phyloP scores from a whole-genome alignment of 2,329 filamentous ascomycete species.

The Nothophaeocryptopus gaeumannii region DNA sequence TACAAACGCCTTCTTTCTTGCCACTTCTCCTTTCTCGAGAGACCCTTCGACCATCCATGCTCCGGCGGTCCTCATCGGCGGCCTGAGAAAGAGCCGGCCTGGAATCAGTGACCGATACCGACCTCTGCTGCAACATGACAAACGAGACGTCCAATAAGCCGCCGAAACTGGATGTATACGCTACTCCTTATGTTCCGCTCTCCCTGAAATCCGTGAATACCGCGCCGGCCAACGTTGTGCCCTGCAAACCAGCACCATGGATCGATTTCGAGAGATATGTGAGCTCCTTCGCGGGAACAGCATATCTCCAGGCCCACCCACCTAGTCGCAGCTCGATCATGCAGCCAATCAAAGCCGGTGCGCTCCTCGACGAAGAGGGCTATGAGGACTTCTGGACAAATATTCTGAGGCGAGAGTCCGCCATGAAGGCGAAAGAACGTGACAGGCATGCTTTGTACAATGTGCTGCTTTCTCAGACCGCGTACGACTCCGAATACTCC shows the following conservation, averaged over 20 bases:
- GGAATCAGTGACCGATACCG: slow-evolving; percentile 1
- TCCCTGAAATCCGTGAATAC: slow-evolving; percentile 17
- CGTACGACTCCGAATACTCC: slow-evolving; percentile 11
- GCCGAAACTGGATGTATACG: slow-evolving; percentile 24
- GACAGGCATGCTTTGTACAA: slow-evolving; percentile 25
- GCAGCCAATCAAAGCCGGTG: too few species aligned
- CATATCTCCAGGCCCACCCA: slow-evolving; percentile 1
- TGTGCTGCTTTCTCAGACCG: slow-evolving; percentile 3
- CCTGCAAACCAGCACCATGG: slow-evolving; percentile 12
- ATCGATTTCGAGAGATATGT: slow-evolving; percentile 16
- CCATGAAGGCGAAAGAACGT: slow-evolving; percentile 19
- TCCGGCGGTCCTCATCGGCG: too few species aligned
- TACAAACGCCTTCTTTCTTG: too few species aligned
- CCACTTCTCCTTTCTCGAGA: too few species aligned
- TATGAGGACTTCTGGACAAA: slow-evolving; percentile 1
- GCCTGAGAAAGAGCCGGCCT: too few species aligned
- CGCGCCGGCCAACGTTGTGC: slow-evolving; percentile 10
- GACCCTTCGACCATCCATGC: too few species aligned
- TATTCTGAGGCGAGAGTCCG: slow-evolving; percentile 18
- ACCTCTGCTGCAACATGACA: too few species aligned
- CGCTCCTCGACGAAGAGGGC: not conserved
- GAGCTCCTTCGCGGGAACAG: slow-evolving; percentile 12
- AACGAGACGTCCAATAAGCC: not conserved
- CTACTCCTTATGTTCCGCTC: slow-evolving; percentile 24
- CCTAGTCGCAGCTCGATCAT: not conserved